Evolutionary conservation across 352 stramenopile species (phyloP).

Genomic region (Discostella stelligera): DNA sequence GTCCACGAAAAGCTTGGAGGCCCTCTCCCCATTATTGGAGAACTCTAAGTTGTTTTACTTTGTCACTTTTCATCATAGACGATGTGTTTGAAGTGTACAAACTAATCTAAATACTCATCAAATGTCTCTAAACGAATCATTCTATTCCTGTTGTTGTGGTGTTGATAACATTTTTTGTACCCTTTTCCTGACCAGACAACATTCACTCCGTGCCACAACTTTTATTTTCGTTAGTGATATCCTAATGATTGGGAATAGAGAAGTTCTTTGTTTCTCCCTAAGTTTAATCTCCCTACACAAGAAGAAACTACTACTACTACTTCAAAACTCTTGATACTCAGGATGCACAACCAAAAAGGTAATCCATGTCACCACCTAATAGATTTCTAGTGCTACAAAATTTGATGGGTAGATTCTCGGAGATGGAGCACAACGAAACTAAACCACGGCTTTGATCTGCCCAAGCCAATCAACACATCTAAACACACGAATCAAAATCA

Average conservation of each 20-base stretch:
- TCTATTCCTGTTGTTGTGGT: not conserved
- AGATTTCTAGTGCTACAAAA: not conserved
- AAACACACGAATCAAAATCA: not conserved
- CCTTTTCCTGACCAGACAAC: too few relatives aligned
- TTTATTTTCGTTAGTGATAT: too few relatives aligned
- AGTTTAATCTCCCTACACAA: too few relatives aligned
- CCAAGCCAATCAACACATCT: not conserved
- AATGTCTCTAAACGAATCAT: not conserved
- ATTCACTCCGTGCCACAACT: too few relatives aligned
- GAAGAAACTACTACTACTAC: too few relatives aligned
- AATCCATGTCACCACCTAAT: too few relatives aligned
- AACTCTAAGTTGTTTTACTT: not conserved
- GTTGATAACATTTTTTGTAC: too few relatives aligned
- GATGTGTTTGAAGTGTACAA: not conserved
- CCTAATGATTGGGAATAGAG: too few relatives aligned
- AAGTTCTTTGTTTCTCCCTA: too few relatives aligned
- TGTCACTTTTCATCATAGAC: not conserved
- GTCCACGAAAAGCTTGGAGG: conserved; percentile 55
- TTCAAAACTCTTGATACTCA: too few relatives aligned
- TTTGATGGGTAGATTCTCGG: not conserved
- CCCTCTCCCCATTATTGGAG: conserved; percentile 11
- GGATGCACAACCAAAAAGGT: too few relatives aligned
- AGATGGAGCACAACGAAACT: too few relatives aligned
- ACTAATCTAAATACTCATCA: not conserved
- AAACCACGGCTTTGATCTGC: not conserved